Evolutionary conservation across 768 basidiomycete genomes (phyloP), one percentile per base, ranked within the genome.

Genomic region (Rickenella mellea): DNA sequence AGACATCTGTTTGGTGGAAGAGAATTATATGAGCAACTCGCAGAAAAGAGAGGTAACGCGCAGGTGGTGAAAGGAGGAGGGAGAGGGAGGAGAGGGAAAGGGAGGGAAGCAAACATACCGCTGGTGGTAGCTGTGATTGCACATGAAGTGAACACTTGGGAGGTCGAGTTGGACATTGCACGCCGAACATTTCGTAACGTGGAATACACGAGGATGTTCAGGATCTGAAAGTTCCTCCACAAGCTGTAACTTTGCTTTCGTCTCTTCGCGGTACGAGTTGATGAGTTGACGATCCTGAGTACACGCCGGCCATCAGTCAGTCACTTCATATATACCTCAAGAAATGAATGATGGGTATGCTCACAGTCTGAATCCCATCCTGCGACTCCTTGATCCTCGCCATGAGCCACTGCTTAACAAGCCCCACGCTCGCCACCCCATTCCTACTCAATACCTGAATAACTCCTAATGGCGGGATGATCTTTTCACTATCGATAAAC

Each of bases 61-160:
- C 28, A 22, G 22, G 22, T 10, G 2, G 26, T 30, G 17, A 39
- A 24, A 27, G 26, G 15, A 33, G 28, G 17, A 27, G 26, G 40
- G 41, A 36, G 26, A 38, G 15, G 2, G 14, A 44, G 17, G 9
- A 8, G 20, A 12, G 25, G 39, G 17, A 48, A 3, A n/a, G 26
- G 17, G 9, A 36, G 3, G 8, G 24, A 17, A 3, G 40, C 14
- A 31, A 61, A 56, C 63, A 32, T 41, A 88, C 89, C 92, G 72
- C 57, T 94, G 90, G 58, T 99, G 96, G 65, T 89, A 98, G 47
- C 88, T 91, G 57, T 98, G 96, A 53, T 83, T 81, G 62, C 94
- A 99, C 94, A 98, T 96, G 56, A 97, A 98, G 60, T 98, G 93
- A 5, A 98, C 72, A 49, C 78, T 84, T 0, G 96, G 94, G 8